phyloP scores from a whole-genome alignment of 805 yeast genomes.

The Monosporozyma servazzii region DNA sequence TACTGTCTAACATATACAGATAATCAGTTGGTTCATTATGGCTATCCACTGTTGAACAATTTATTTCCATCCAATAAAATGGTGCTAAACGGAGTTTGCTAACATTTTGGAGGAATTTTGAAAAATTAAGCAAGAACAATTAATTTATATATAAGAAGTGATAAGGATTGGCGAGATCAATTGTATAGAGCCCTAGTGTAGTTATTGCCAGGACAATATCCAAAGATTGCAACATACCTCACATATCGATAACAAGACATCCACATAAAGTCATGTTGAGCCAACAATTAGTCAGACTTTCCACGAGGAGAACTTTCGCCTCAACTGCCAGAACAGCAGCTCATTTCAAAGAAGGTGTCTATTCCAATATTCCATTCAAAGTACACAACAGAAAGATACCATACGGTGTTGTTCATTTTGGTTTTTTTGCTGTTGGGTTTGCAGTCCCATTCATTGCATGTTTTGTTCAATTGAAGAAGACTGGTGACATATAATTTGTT shows the following conservation, averaged over 20 bases:
- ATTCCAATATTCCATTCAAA: slow-evolving; percentile 89
- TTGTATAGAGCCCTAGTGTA: not conserved
- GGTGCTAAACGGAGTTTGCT: not conserved
- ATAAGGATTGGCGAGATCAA: not conserved
- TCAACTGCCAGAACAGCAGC: slow-evolving; percentile 39
- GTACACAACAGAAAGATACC: slow-evolving; percentile 92
- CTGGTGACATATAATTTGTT: slow-evolving; percentile 38
- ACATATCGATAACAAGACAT: not conserved
- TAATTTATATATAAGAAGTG: not conserved
- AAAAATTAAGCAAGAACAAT: not conserved
- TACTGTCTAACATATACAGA: not conserved
- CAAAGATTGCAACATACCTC: not conserved
- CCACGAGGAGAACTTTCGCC: slow-evolving; percentile 42
- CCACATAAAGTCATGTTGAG: slow-evolving; percentile 18
- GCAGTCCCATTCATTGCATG: slow-evolving; percentile 71
- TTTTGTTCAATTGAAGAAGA: slow-evolving; percentile 78
- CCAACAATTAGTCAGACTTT: slow-evolving; percentile 26
- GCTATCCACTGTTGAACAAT: not conserved
- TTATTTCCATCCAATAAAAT: not conserved
- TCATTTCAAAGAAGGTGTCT: slow-evolving; percentile 75
- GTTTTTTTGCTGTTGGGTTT: slow-evolving; percentile 62
- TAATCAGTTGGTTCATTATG: not conserved
- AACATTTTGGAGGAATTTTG: not conserved
- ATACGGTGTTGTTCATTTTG: slow-evolving; percentile 71
- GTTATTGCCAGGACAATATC: not conserved